Evolutionary conservation across 257 asterid species (phyloP).

Genomic region (Haberlea rhodopensis): DNA sequence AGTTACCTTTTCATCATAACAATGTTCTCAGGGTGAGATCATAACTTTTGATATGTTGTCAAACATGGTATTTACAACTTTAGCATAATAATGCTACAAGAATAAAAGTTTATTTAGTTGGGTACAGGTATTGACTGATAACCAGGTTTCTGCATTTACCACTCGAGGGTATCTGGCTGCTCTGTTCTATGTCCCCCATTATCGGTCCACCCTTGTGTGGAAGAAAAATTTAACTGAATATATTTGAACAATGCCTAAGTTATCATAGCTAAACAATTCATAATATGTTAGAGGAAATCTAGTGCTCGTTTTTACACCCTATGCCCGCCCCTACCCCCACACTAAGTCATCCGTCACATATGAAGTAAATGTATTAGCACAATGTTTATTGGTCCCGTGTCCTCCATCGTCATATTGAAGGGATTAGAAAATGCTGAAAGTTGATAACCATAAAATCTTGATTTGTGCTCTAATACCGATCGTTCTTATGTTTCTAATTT

Average conservation of each 20-base stretch:
- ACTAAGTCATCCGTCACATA: not conserved
- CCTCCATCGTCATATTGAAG: not conserved
- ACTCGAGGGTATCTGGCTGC: not conserved
- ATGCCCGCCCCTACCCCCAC: not conserved
- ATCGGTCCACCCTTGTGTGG: not conserved
- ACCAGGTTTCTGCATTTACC: constrained; percentile 5
- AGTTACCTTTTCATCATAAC: not conserved
- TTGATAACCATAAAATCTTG: constrained; percentile 9
- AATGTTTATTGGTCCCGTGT: not conserved
- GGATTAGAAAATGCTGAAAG: not conserved
- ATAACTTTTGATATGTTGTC: not conserved
- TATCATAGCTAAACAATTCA: not conserved
- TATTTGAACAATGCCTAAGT: not conserved
- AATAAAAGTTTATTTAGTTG: not conserved
- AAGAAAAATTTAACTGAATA: too few relatives aligned
- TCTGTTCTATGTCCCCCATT: not conserved
- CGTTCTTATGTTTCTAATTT: not conserved
- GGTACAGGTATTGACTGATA: not conserved
- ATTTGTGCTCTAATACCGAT: not conserved
- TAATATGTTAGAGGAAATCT: not conserved
- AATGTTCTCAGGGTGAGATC: not conserved
- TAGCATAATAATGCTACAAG: not conserved
- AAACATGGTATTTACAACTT: not conserved
- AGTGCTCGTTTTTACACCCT: not conserved
- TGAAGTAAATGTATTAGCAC: not conserved